A percentile compares a stretch with the other conserved stretches of the same genome.
Conservation (phyloP, 352 stramenopile species). For the Phytophthora sp. region DNA sequence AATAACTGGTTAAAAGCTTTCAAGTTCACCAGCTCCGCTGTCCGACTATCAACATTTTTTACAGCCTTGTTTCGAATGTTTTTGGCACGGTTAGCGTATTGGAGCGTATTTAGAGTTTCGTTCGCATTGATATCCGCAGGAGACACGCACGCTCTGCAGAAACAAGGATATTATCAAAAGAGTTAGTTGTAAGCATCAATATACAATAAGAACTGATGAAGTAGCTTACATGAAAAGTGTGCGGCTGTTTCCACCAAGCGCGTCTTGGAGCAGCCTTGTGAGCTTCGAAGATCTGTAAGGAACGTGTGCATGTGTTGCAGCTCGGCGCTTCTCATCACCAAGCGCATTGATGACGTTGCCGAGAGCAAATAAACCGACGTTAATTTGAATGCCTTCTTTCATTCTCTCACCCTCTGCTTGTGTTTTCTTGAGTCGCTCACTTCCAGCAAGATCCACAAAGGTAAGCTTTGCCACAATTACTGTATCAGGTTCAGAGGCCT, state of each 20-base stretch:
- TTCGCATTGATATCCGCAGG: slow-evolving; percentile 68
- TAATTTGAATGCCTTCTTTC: slow-evolving; percentile 92
- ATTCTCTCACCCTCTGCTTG: slow-evolving; percentile 83
- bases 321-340: slow-evolving; percentile 65
- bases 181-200: neutral
- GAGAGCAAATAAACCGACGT: slow-evolving; percentile 81
- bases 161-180: neutral
- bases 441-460: slow-evolving; percentile 88
- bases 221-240: slow-evolving; percentile 87
- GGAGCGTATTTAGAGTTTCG: slow-evolving; percentile 85
- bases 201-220: neutral
- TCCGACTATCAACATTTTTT: slow-evolving; percentile 88
- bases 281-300: slow-evolving; percentile 87
- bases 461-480: slow-evolving; percentile 83
- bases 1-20: slow-evolving; percentile 76
- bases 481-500: slow-evolving; percentile 22
- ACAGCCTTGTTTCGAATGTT: slow-evolving; percentile 92
- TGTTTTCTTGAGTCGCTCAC: slow-evolving; percentile 88
- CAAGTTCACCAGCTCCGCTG: slow-evolving; percentile 69
- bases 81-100: slow-evolving; percentile 87
- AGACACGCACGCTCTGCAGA: slow-evolving; percentile 81
- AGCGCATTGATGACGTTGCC: slow-evolving; percentile 91
- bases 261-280: slow-evolving; percentile 83
- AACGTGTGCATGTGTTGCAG: slow-evolving; percentile 62
- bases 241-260: slow-evolving; percentile 87